phyloP scores from a whole-genome alignment of 768 basidiomycete genomes.

The Exsudoporus frostii region DNA sequence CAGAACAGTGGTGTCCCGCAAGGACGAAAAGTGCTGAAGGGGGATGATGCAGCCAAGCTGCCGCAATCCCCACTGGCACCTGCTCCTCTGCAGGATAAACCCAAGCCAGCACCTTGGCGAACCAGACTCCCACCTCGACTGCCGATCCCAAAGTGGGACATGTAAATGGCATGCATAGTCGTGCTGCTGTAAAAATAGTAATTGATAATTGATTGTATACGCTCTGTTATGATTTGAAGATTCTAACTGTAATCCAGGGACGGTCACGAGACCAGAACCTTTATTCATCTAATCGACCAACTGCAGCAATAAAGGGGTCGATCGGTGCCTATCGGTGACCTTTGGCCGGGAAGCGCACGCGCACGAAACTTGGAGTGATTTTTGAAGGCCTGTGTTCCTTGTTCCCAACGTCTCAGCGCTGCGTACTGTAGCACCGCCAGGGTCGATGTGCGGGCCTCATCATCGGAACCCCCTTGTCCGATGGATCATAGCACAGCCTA shows the following conservation, averaged over 20 bases:
- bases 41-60: not conserved
- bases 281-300: too few relatives aligned
- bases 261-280: too few relatives aligned
- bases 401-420: too few relatives aligned
- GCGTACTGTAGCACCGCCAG: too few relatives aligned
- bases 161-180: not conserved
- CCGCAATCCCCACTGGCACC: not conserved
- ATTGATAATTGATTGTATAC: not conserved
- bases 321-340: too few relatives aligned
- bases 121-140: conserved; percentile 28
- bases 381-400: too few relatives aligned
- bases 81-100: conserved; percentile 5
- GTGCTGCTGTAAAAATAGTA: not conserved
- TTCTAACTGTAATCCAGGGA: not conserved
- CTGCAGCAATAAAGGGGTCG: too few relatives aligned
- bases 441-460: too few relatives aligned
- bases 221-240: not conserved
- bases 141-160: conserved; percentile 33
- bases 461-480: too few relatives aligned
- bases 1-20: not conserved
- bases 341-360: too few relatives aligned
- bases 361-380: too few relatives aligned
- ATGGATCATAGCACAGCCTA: too few relatives aligned
- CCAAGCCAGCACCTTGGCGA: conserved; percentile 17
- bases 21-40: not conserved